Evolutionary conservation across 1,284 basidiomycete genomes (phyloP).

Genomic region (Anthracocystis walkeri): DNA sequence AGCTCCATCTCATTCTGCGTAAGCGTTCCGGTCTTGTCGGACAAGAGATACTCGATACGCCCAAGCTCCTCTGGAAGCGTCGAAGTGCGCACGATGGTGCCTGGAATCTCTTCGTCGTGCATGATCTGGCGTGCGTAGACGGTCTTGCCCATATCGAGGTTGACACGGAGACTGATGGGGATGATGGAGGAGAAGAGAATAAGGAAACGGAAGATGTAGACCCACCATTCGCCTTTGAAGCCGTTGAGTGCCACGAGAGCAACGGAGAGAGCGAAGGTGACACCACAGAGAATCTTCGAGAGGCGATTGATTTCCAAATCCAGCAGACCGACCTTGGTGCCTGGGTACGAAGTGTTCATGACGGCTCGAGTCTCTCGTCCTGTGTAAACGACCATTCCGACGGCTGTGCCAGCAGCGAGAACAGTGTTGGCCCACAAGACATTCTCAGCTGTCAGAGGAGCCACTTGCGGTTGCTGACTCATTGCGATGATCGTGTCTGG

Average conservation of each 20-base stretch:
- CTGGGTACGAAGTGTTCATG: conserved; percentile 98
- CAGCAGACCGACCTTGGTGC: conserved; percentile 91
- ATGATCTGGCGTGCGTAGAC: conserved; percentile 96
- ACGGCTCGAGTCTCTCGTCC: conserved; percentile 94
- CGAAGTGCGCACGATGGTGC: conserved; percentile 94
- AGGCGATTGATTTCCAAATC: conserved; percentile 95
- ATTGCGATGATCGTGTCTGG: conserved; percentile 70
- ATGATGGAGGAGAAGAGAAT: conserved; percentile 99
- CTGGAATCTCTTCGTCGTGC: conserved; percentile 89
- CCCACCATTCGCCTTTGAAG: conserved; percentile 94
- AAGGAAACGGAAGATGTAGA: conserved; percentile 95
- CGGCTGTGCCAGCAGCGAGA: conserved; percentile 90
- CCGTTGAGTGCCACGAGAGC: conserved; percentile 94
- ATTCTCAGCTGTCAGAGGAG: conserved; percentile 82
- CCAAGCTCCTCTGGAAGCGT: conserved; percentile 97
- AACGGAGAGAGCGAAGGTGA: conserved; percentile 91
- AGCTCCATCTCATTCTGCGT: conserved; percentile 99
- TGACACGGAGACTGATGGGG: conserved; percentile 97
- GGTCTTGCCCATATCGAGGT: conserved; percentile 99
- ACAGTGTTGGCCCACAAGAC: conserved; percentile 98
- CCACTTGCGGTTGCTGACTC: conserved; percentile 60
- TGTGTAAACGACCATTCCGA: conserved; percentile 94
- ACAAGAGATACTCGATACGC: conserved; percentile 92
- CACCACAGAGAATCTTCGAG: conserved; percentile 95
- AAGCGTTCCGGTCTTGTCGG: conserved; percentile 96